Conservation (phyloP, 106 monocot species). For the Allium sativum region DNA sequence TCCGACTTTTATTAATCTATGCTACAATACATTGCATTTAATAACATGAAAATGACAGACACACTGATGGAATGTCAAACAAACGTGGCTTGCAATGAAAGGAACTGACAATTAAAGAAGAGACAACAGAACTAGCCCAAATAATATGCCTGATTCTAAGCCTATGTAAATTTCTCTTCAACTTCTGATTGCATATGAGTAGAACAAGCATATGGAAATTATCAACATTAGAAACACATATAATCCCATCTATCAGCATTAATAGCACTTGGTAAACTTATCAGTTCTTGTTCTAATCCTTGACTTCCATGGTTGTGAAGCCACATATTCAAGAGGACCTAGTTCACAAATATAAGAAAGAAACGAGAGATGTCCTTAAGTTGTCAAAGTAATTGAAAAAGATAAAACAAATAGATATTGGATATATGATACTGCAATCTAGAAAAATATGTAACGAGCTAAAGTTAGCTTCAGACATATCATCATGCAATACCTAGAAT, state of each 20-base stretch:
- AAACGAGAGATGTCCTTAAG: constrained; percentile 2
- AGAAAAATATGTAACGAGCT: too few species aligned
- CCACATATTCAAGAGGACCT: constrained; percentile 74
- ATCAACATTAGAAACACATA: too few species aligned
- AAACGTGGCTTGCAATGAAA: background rate
- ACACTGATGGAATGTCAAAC: background rate
- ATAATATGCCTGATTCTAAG: constrained; percentile 94
- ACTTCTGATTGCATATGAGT: constrained; percentile 71
- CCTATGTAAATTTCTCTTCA: constrained; percentile 88
- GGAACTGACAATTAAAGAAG: background rate
- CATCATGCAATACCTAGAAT: too few species aligned
- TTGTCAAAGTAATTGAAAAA: background rate
- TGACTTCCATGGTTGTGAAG: constrained; percentile 62
- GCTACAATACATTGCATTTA: too few species aligned
- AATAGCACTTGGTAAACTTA: constrained; percentile 7
- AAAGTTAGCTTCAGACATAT: too few species aligned
- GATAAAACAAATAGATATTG: background rate
- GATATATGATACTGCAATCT: too few species aligned
- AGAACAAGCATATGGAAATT: too few species aligned
- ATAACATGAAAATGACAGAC: too few species aligned
- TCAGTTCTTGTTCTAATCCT: constrained; percentile 77
- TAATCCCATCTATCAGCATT: background rate
- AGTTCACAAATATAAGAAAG: constrained; percentile 5
- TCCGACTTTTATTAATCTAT: too few species aligned
- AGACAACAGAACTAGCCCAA: constrained; percentile 35